A percentile compares a stretch with the other conserved stretches of the same genome.
Conservation (phyloP, 768 basidiomycete genomes). For the Suillus subaureus region DNA sequence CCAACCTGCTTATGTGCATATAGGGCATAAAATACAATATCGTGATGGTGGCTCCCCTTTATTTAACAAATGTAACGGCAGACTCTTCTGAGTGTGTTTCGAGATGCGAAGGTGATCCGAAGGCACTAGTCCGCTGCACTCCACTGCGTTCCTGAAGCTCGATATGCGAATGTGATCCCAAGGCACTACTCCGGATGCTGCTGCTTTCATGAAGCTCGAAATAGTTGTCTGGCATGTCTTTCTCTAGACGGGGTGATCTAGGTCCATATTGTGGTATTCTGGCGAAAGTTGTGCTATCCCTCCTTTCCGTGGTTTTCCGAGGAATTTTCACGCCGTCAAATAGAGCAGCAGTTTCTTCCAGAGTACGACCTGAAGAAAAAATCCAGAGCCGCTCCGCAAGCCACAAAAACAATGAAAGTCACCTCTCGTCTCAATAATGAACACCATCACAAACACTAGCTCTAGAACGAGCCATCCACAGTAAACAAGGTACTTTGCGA, state of each 20-base stretch:
- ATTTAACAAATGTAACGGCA: slow-evolving; percentile 1
- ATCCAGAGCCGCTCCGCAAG: slow-evolving; percentile 13
- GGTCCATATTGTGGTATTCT: background rate
- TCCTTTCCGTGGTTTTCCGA: slow-evolving; percentile 46
- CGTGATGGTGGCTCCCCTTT: slow-evolving; percentile 4
- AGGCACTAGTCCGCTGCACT: background rate
- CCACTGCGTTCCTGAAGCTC: slow-evolving; percentile 10
- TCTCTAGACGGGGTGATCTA: slow-evolving; percentile 5
- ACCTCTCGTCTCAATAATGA: slow-evolving; percentile 68
- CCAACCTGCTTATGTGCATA: background rate
- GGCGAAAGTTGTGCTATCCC: slow-evolving; percentile 41
- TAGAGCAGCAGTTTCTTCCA: slow-evolving; percentile 73
- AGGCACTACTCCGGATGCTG: background rate
- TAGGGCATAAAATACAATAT: slow-evolving; percentile 14
- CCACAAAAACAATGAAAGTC: slow-evolving; percentile 12
- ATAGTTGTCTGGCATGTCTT: slow-evolving; percentile 6
- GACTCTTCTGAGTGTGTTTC: slow-evolving; percentile 14
- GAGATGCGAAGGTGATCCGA: slow-evolving; percentile 3
- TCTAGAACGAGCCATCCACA: slow-evolving; percentile 68
- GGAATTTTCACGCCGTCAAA: slow-evolving; percentile 57
- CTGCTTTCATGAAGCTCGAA: slow-evolving; percentile 11
- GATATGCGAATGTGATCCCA: slow-evolving; percentile 7
- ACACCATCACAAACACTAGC: slow-evolving; percentile 55
- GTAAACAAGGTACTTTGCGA: slow-evolving; percentile 52
- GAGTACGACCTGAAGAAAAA: slow-evolving; percentile 49